Evolutionary conservation across 2,329 filamentous ascomycete species (phyloP), one percentile per base, ranked within the genome.

Genomic region (Aspergillus fructus): DNA sequence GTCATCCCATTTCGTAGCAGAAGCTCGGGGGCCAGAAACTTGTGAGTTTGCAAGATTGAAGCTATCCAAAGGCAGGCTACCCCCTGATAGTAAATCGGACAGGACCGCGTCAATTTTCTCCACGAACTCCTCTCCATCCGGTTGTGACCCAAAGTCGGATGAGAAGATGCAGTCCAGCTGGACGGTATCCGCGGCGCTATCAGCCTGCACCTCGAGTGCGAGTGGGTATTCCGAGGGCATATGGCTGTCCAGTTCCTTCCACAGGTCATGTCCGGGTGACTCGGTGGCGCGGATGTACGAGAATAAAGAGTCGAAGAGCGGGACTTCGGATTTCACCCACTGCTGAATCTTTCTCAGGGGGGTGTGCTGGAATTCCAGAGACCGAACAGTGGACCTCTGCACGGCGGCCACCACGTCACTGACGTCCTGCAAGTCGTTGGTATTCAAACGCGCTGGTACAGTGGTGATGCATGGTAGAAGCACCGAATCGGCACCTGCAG

Each of bases 381-480:
- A 70, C 21, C 62, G 59, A n/a, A 64, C 63, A 11, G 60, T 64
- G 24, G 59, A 60, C 37, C 64, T 63, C 33, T 69, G 69, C 19
- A 70, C 59, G 3, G 52, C 33, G 11, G 50, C 51, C 19, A 72
- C 56, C 1, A 68, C 59, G 2, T 71, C 66, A 8, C 54, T 56
- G 17, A 70, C 59, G 0, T 64, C 68, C 3, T 39, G n/a, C 12
- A 68, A 41, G 5, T 58, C 54, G 2, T 49, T 52, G 11, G 68
- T 62, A 46, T 67, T 62, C 9, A 75, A 64, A n/a, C 72, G 69
- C 24, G 66, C 67, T 2, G 74, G 73, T 19, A 76, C 67, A 5
- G 73, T 76, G 2, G 69, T 72, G 40, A 76, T 72, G 48, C 72
- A 74, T 11, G 74, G 73, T 15, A 71, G 61, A 5, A 74, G 59